Percentiles rank a stretch among this genome's conserved stretches.
Evolutionary conservation across 2,329 filamentous ascomycete species (phyloP).

Genomic region (Fusarium newnesense): DNA sequence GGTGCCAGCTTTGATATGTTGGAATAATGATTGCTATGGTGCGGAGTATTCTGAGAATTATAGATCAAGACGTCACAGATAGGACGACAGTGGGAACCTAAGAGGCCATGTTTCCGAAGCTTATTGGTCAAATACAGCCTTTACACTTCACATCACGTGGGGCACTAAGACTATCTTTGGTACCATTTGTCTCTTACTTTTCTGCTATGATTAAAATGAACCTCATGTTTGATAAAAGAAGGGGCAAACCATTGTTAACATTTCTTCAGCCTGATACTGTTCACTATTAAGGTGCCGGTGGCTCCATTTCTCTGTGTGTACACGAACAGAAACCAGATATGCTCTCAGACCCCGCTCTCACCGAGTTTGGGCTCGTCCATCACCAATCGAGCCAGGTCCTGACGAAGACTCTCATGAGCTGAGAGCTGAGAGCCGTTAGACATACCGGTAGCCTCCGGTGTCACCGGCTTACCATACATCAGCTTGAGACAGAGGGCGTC

Average conservation of each 20-base stretch:
- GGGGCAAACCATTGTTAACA: too few relatives aligned
- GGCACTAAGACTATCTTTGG: background rate
- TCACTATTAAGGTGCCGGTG: background rate
- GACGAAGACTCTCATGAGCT: background rate
- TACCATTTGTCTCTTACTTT: background rate
- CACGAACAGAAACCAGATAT: background rate
- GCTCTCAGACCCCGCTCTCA: background rate
- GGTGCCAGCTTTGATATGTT: background rate
- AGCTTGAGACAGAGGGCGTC: background rate
- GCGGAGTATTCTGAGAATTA: background rate
- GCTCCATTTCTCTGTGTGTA: background rate
- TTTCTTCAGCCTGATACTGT: background rate
- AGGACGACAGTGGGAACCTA: background rate
- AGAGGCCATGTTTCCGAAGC: background rate
- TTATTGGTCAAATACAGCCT: background rate
- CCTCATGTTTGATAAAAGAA: background rate
- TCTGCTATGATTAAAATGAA: background rate
- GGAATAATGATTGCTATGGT: background rate
- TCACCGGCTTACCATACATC: background rate
- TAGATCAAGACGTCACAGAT: background rate
- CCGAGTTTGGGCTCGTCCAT: background rate
- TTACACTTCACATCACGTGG: background rate
- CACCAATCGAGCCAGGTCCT: background rate
- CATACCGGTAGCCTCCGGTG: background rate
- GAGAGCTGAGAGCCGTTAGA: background rate